These are phyloP conservation scores for Phytophthora foliorum DNA, from an alignment of 352 stramenopile genomes.

Conservation along the genomic window DNA sequence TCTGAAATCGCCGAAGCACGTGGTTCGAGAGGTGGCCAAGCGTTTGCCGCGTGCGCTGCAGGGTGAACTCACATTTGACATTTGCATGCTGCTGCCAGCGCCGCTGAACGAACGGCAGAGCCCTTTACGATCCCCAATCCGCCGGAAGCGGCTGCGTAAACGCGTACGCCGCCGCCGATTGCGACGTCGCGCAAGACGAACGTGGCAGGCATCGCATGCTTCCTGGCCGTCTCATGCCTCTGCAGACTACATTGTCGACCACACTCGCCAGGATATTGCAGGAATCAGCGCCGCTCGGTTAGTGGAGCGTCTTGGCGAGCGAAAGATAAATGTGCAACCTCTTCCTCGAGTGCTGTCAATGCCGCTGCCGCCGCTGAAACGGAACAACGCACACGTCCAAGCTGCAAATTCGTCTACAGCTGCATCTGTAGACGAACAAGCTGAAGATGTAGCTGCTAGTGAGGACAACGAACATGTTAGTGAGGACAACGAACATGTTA, in stretches of 20 bases:
- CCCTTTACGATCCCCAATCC: slow-evolving; percentile 60
- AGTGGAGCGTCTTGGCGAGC: slow-evolving; percentile 48
- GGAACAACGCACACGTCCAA: not conserved
- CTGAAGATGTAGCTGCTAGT: slow-evolving; percentile 6
- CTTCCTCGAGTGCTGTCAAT: slow-evolving; percentile 31
- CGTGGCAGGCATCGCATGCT: slow-evolving; percentile 34
- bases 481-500: not conserved
- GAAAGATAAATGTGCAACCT: slow-evolving; percentile 15
- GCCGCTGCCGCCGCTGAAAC: slow-evolving; percentile 17
- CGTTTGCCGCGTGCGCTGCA: slow-evolving; percentile 41
- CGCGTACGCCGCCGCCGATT: slow-evolving; percentile 34
- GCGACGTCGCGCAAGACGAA: slow-evolving; percentile 51
- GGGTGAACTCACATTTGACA: slow-evolving; percentile 68
- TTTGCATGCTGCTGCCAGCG: slow-evolving; percentile 65
- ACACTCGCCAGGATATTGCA: slow-evolving; percentile 29
- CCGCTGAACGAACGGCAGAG: slow-evolving; percentile 63
- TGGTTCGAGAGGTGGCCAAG: slow-evolving; percentile 45
- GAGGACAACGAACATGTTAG: slow-evolving; percentile 2
- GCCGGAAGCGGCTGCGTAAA: slow-evolving; percentile 45
- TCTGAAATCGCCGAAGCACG: slow-evolving; percentile 30
- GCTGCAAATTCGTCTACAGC: not conserved
- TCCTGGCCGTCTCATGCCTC: slow-evolving; percentile 46
- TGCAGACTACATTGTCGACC: slow-evolving; percentile 55
- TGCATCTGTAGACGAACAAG: slow-evolving; percentile 1
- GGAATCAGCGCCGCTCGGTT: slow-evolving; percentile 40